Evolutionary conservation across 192 early-diverging fungal species (phyloP).

Genomic region (Phlyctochytrium arcticum): DNA sequence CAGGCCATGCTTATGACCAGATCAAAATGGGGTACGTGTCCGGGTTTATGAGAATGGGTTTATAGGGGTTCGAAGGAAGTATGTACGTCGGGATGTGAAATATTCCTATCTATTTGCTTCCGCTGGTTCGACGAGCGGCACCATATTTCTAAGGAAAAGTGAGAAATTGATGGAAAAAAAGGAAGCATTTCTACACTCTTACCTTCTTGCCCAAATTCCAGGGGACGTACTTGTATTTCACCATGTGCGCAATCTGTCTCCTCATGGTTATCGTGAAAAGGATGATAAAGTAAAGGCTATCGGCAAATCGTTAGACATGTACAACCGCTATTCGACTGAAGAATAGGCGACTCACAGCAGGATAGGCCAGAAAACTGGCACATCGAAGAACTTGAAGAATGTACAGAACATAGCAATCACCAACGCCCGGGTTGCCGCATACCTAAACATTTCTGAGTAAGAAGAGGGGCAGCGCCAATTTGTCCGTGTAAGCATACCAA

Average conservation of each 20-base stretch:
- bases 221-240: conserved; percentile 78
- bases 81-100: no score
- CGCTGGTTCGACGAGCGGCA: no score
- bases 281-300: conserved; percentile 85
- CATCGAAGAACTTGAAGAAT: conserved; percentile 80
- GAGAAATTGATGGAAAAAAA: no score
- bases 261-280: conserved; percentile 94
- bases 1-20: no score
- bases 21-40: no score
- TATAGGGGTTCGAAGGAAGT: no score
- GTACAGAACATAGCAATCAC: conserved; percentile 82
- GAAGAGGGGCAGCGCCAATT: not conserved
- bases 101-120: no score
- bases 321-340: not conserved
- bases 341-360: conserved; percentile 51
- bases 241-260: conserved; percentile 96
- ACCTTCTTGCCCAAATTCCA: conserved; percentile 51
- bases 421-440: conserved; percentile 76
- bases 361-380: conserved; percentile 99
- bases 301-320: not conserved
- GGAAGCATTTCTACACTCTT: not conserved
- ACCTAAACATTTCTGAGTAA: conserved; percentile 44
- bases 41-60: no score
- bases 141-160: no score
- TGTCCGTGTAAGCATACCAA: conserved; percentile 61